Percentiles rank a stretch among this genome's conserved stretches.
These are phyloP conservation scores for Calocybe indica DNA, from an alignment of 768 basidiomycete genomes.

Conservation along the genomic window DNA sequence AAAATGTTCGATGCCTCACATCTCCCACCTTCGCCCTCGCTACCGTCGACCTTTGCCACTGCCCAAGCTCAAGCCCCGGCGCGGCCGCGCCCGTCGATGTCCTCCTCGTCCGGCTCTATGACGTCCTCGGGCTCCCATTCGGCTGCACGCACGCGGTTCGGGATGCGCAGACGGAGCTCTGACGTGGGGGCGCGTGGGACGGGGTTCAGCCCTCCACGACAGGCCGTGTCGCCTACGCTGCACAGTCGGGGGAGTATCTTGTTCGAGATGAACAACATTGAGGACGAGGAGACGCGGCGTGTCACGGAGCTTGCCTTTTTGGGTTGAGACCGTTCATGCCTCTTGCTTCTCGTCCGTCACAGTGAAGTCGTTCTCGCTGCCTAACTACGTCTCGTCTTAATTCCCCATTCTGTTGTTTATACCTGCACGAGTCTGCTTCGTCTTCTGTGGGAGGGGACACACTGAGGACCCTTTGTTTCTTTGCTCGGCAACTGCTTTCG, in stretches of 20 bases:
- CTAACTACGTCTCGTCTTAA: too few relatives aligned
- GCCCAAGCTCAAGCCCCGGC: slow-evolving; percentile 2
- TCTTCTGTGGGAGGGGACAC: too few relatives aligned
- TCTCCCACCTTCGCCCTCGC: slow-evolving; percentile 32
- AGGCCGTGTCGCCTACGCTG: slow-evolving; percentile 51
- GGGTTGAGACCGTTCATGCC: slow-evolving; percentile 16
- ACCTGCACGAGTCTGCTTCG: too few relatives aligned
- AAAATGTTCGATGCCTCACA: slow-evolving; percentile 23
- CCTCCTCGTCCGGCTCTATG: neutral
- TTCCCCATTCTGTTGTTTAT: too few relatives aligned
- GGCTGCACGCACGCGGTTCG: too few relatives aligned
- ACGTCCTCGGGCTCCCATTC: too few relatives aligned
- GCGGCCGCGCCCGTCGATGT: slow-evolving; percentile 3
- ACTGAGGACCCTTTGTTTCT: too few relatives aligned
- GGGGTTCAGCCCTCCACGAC: slow-evolving; percentile 8
- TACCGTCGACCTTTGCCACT: slow-evolving; percentile 10
- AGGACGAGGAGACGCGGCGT: slow-evolving; percentile 64
- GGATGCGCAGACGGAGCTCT: too few relatives aligned
- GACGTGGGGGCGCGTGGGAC: too few relatives aligned
- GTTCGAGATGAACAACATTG: slow-evolving; percentile 43
- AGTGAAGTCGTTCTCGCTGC: too few relatives aligned
- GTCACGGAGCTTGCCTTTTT: slow-evolving; percentile 72
- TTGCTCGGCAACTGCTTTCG: too few relatives aligned
- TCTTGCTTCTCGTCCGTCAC: neutral
- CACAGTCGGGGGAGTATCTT: slow-evolving; percentile 55